These are phyloP conservation scores for Clavaria fumosa DNA, from an alignment of 768 basidiomycete genomes.

Conservation along the genomic window DNA sequence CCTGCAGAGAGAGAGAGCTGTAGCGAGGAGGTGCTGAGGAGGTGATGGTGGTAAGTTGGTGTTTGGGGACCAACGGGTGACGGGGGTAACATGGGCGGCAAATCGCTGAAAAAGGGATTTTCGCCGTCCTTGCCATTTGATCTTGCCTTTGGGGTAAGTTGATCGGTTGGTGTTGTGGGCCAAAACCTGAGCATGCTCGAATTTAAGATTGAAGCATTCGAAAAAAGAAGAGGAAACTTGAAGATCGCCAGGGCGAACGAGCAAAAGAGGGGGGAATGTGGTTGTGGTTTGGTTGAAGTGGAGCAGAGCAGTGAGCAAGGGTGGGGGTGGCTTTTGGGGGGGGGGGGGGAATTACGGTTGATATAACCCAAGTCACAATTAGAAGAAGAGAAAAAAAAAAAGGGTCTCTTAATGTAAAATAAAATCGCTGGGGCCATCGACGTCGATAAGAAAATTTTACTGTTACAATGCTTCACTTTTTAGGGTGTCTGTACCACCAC, in stretches of 20 bases:
- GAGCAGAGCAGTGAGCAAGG: no score
- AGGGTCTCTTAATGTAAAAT: background rate
- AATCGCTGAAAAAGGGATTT: no score
- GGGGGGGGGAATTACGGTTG: no score
- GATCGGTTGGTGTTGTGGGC: conserved; percentile 37
- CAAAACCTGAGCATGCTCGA: conserved; percentile 19
- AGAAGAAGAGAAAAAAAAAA: conserved; percentile 8
- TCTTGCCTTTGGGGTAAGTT: conserved; percentile 42
- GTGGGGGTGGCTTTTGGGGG: no score
- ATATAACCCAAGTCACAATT: no score
- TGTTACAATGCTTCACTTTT: no score
- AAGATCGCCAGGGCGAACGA: no score
- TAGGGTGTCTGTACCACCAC: conserved; percentile 3
- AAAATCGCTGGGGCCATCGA: no score
- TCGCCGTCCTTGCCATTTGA: conserved; percentile 22
- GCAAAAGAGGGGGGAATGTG: no score
- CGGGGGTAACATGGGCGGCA: no score
- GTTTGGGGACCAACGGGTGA: conserved; percentile 48
- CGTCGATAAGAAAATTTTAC: no score
- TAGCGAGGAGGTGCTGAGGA: conserved; percentile 17
- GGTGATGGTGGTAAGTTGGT: conserved; percentile 21
- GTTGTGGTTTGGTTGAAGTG: conserved; percentile 32
- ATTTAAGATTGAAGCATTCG: background rate
- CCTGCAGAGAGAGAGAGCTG: conserved; percentile 16
- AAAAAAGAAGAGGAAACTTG: background rate